Conservation (phyloP, 768 basidiomycete species). For the Trametes cinnabarina region DNA sequence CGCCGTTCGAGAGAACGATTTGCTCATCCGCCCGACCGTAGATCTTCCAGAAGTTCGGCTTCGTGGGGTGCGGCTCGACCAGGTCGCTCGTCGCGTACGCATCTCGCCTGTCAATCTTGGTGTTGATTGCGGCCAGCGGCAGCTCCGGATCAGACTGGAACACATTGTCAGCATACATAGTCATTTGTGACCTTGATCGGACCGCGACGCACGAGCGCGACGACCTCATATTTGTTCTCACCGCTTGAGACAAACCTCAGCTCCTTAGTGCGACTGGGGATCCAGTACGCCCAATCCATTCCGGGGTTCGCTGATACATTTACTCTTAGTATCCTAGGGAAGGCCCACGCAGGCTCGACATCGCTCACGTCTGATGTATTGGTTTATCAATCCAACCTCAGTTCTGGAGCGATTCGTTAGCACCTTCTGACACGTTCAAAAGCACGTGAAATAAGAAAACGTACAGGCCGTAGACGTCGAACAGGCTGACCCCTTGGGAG, state of each 20-base stretch:
- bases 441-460: too few species aligned
- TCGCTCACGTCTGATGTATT: too few species aligned
- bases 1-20: constrained; percentile 42
- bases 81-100: constrained; percentile 21
- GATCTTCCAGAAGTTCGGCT: constrained; percentile 27
- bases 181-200: neutral
- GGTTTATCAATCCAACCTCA: constrained; percentile 10
- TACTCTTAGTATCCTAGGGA: constrained; percentile 3
- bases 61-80: constrained; percentile 18
- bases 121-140: constrained; percentile 8
- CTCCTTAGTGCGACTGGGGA: constrained; percentile 20
- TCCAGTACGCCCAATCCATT: constrained; percentile 24
- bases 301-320: constrained; percentile 2
- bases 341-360: neutral
- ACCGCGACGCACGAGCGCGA: constrained; percentile 2
- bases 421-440: neutral
- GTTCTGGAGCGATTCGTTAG: constrained; percentile 9
- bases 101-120: constrained; percentile 17
- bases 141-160: neutral
- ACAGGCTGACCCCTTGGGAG: constrained; percentile 13
- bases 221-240: neutral
- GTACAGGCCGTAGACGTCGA: constrained; percentile 16
- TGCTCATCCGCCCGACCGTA: constrained; percentile 42
- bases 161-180: neutral
- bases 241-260: constrained; percentile 3